Percentiles rank a stretch among this genome's conserved stretches.
These are phyloP conservation scores for Myxozyma melibiosi DNA, from an alignment of 805 yeast genomes.

Conservation along the genomic window DNA sequence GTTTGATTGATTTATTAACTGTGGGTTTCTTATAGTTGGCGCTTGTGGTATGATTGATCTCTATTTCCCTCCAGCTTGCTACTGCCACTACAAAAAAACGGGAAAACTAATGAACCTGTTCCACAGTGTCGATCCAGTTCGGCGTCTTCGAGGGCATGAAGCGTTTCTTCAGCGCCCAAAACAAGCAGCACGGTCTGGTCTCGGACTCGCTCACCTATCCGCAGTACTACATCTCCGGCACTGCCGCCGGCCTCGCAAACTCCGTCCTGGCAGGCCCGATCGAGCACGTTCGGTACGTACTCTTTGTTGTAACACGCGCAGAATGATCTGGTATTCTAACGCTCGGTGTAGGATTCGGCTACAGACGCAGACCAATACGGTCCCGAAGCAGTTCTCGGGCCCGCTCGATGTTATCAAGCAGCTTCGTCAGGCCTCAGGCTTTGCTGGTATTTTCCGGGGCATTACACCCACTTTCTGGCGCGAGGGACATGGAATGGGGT, in stretches of 20 bases:
- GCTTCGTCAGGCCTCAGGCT: conserved; percentile 57
- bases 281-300: conserved; percentile 28
- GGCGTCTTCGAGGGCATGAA: conserved; percentile 95
- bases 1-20: no score
- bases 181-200: conserved; percentile 42
- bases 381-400: conserved; percentile 60
- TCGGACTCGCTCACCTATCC: conserved; percentile 49
- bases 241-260: conserved; percentile 90
- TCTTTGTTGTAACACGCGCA: no score
- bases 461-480: conserved; percentile 78
- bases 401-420: conserved; percentile 72
- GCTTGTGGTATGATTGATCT: conserved; percentile 73
- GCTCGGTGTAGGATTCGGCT: conserved; percentile 88
- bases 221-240: conserved; percentile 82
- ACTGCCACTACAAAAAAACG: no score
- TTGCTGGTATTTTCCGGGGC: conserved; percentile 74
- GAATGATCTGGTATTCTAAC: no score
- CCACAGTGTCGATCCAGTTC: conserved; percentile 76
- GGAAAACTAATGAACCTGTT: no score
- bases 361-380: conserved; percentile 74
- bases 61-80: no score
- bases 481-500: conserved; percentile 85
- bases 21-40: conserved; percentile 61
- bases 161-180: conserved; percentile 58
- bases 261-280: conserved; percentile 55